Percentiles rank a stretch among this genome's conserved stretches.
Evolutionary conservation across 2,329 filamentous ascomycete species (phyloP).

Genomic region (Colletotrichum sansevieriae): DNA sequence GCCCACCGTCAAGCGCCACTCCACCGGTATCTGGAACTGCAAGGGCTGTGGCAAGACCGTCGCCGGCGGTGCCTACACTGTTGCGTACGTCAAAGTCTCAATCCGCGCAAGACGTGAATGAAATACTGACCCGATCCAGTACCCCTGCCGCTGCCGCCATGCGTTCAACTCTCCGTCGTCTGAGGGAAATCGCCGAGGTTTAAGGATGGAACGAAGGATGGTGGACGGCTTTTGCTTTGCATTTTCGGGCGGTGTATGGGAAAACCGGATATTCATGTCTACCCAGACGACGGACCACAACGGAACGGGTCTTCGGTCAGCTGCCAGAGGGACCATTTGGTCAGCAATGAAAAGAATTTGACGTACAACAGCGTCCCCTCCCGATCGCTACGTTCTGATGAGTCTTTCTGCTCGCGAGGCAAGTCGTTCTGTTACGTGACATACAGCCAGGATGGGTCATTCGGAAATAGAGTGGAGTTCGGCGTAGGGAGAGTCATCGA

Average conservation of each 20-base stretch:
- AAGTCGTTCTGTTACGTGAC: conserved; percentile 26
- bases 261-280: conserved; percentile 58
- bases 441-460: conserved; percentile 15
- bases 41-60: conserved; percentile 91
- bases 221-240: conserved; percentile 56
- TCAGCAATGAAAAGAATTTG: conserved; percentile 57
- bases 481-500: conserved; percentile 15
- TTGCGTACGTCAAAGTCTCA: conserved; percentile 80
- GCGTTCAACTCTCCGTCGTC: conserved; percentile 95
- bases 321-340: conserved; percentile 55
- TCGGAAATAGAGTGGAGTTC: conserved; percentile 10
- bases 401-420: conserved; percentile 8
- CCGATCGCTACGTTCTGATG: conserved; percentile 34
- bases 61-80: conserved; percentile 93
- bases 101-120: not conserved
- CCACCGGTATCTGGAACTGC: conserved; percentile 98
- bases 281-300: conserved; percentile 55
- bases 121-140: conserved; percentile 62
- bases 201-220: conserved; percentile 61
- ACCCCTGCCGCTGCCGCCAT: conserved; percentile 94
- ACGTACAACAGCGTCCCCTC: conserved; percentile 42
- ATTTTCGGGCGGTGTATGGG: conserved; percentile 63
- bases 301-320: conserved; percentile 52
- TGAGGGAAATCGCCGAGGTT: conserved; percentile 97
- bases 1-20: conserved; percentile 89